Base-by-base conservation (phyloP, 2,329 filamentous ascomycete species). In the Pseudogymnoascus sp. region DNA sequence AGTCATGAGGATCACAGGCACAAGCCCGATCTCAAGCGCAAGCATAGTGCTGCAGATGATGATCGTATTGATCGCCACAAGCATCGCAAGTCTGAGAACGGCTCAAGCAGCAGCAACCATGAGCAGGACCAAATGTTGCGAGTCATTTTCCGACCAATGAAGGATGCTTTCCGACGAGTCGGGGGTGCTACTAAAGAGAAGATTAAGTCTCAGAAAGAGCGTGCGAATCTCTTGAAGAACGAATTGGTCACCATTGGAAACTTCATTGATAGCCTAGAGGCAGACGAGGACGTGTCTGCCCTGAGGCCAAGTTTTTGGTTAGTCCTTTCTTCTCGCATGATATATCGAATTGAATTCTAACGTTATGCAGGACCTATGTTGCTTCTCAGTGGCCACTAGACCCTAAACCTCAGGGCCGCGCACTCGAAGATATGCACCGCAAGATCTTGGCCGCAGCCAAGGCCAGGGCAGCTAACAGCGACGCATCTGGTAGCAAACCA, bases 191-290 rank as follows among this genome's bases (percentile, higher is more conserved):
- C 83, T 2, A 83, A 83, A 67, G 84, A 85, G 67, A 81, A 81
- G 59, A 83, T 87, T 65, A 84, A 84, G 62, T 84, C 82, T 28
- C 83, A 83, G 68, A 85, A 87, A 67, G 80, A 83, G 61, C 80
- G 87, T 49, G 81, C 87, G 21, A 81, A 78, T 69, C 80, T 86
- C 45, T 82, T 88, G 70, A 86, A 86, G 68, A 76, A 78, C 28
- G 83, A 87, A 69, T 75, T 88, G 38, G 77, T 86, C 43, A 79
- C 79, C 4, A 85, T 88, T 71, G 86, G 86, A 61, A 81, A 83
- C 62, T 87, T 86, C 68, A 82, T 88, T 65, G 80, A 83, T 59
- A 76, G 75, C 40, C 63, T 73, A 40, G 61, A 66, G 58, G 63
- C 65, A 18, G 70, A 70, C 14, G 49, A 62, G 61, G 67, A 70